Evolutionary conservation across 345 rosid genomes (phyloP), one percentile per base, ranked within the genome.

Genomic region (Gossypioides kirkii): DNA sequence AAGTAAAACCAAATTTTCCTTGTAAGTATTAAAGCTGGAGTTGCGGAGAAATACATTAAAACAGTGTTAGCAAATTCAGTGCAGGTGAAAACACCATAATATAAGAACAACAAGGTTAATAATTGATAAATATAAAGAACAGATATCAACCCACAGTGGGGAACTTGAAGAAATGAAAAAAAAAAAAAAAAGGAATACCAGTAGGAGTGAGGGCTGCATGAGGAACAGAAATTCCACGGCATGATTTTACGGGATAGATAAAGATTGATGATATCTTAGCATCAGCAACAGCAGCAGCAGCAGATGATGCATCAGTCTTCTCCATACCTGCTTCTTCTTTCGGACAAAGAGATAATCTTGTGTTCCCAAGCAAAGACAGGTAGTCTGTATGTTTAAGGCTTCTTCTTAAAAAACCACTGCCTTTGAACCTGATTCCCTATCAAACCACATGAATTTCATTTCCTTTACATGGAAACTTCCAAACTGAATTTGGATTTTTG

Each of bases 221-320:
- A 79, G 90, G 71, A 5, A 86, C 77, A 26, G 93, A 87, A 8
- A 91, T 90, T 74, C 94, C 97, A 61, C 86, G 87, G 80, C 98
- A 94, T 61, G 97, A 90, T 75, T 94, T 94, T 3, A 94, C 53
- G 2, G 97, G 97, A 82, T 94, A 94, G 4, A 94, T 73, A 13
- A 91, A 90, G 73, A 94, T 75, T 55, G 96, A 88, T 3, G 82
- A 49, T 38, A 91, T 87, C 64, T 68, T 83, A 36, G 74, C 54
- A 42, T n/a, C 65, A 10, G 56, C 74, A 56, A 2, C 54, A 38
- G 52, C 67, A 56, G 6, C 54, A 38, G 52, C 12, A 12, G 22
- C 53, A 1, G 53, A 2, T 46, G 70, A 66, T 66, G 70, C 25
- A 23, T 54, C 50, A 23, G 16, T 14, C 55, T 67, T 67, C 41